These are phyloP conservation scores for Trifolium dubium DNA, from an alignment of 306 rosid species.

Conservation along the genomic window DNA sequence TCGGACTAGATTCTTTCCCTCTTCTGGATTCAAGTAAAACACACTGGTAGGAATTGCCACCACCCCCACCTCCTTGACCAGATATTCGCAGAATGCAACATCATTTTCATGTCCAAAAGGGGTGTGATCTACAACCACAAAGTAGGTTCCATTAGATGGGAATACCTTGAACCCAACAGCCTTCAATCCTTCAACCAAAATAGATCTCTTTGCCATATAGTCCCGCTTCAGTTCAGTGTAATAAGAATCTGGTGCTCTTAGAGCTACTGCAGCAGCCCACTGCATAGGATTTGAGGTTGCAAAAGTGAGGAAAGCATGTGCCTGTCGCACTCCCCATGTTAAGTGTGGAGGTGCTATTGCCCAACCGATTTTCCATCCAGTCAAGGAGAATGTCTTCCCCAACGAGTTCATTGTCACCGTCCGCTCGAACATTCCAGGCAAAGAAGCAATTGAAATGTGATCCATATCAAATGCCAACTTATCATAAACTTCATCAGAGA, in stretches of 20 bases:
- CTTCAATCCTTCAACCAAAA: conserved; percentile 82
- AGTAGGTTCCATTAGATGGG: conserved; percentile 91
- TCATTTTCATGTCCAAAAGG: conserved; percentile 87
- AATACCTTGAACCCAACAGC: conserved; percentile 84
- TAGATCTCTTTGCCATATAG: conserved; percentile 73
- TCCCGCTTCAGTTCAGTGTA: conserved; percentile 75
- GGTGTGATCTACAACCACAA: conserved; percentile 91
- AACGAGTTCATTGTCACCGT: conserved; percentile 88
- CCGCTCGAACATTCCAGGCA: conserved; percentile 89
- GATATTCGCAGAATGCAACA: conserved; percentile 82
- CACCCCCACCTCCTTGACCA: conserved; percentile 90
- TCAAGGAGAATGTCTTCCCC: conserved; percentile 92
- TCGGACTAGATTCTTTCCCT: conserved; percentile 87
- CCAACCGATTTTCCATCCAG: conserved; percentile 96
- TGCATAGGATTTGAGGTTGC: conserved; percentile 87
- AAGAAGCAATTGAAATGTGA: conserved; percentile 80
- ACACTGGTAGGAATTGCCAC: conserved; percentile 95
- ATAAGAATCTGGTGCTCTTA: conserved; percentile 88
- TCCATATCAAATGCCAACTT: conserved; percentile 93
- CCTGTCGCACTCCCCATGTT: conserved; percentile 83
- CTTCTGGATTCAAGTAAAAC: conserved; percentile 91
- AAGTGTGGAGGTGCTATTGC: conserved; percentile 84
- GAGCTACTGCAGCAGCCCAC: conserved; percentile 87
- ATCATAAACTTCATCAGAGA: conserved; percentile 87
- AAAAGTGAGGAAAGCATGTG: conserved; percentile 73